phyloP scores from a whole-genome alignment of 306 rosid species.

The Abrus pulchellus region DNA sequence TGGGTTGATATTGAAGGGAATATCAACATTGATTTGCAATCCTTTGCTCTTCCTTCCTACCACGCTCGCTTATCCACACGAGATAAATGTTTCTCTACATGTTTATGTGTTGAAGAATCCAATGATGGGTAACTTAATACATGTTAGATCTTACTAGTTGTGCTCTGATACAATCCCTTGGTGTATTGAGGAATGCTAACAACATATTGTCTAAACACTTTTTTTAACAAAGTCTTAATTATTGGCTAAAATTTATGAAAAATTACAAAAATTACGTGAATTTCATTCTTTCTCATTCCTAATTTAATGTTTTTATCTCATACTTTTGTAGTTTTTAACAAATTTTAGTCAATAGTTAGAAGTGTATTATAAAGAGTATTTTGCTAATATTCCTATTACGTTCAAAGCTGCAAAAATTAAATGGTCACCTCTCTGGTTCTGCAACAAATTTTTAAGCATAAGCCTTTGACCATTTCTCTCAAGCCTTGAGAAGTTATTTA shows the following conservation, averaged over 20 bases:
- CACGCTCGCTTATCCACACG: not conserved
- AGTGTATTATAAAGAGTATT: too few relatives aligned
- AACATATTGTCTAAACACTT: too few relatives aligned
- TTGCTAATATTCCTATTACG: not conserved
- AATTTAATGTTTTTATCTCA: too few relatives aligned
- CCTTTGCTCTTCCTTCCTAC: constrained; percentile 9
- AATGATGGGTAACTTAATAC: constrained; percentile 6
- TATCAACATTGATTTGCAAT: not conserved
- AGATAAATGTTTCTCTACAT: constrained; percentile 7
- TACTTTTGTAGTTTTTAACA: too few relatives aligned
- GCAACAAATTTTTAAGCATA: constrained; percentile 4
- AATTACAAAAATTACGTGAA: too few relatives aligned
- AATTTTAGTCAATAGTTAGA: too few relatives aligned
- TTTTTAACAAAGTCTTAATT: too few relatives aligned
- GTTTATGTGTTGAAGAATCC: constrained; percentile 12
- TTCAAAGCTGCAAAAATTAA: not conserved
- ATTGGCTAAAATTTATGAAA: too few relatives aligned
- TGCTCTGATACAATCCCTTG: not conserved
- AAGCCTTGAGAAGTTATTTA: constrained; percentile 7
- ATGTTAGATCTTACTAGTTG: not conserved
- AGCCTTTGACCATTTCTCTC: not conserved
- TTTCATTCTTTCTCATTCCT: too few relatives aligned
- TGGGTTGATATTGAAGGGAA: constrained; percentile 24
- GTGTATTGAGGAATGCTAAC: not conserved
- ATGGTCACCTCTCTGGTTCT: constrained; percentile 12